Evolutionary conservation across 805 yeast genomes (phyloP), one percentile per base, ranked within the genome.

Genomic region (Lipomyces spencermartinsiae): DNA sequence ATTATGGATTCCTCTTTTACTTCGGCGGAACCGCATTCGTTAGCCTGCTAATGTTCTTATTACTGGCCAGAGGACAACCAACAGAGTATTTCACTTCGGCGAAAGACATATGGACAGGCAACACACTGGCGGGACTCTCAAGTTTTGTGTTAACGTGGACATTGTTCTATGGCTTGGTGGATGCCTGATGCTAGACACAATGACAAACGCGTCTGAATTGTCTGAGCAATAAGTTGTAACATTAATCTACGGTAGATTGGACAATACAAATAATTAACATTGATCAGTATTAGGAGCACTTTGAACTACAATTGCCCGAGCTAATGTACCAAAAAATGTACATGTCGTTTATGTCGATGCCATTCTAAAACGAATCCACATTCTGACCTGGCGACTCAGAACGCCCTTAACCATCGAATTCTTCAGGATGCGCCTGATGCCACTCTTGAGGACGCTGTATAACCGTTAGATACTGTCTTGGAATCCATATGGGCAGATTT

Each of bases 111-210:
- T 78, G 83, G 66, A 63, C 84, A 8, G 83, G 80, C 37, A 82
- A 84, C 56, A 70, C 85, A 14, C 79, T 84, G 16, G 76, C 86
- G 57, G 86, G 85, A 51, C 68, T 86, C 37, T 82, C 87, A 12
- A 84, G 87, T 56, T 86, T 79, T 71, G 79, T 84, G 8, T 83
- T 86, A 83, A 82, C 86, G 73, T 86, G 90, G 90, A 85, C 89
- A 60, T 77, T 86, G 67, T 78, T 85, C 51, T 70, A 70, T 39
- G 71, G 73, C 2, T 43, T 70, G 55, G 70, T 70, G 22, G 66
- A 68, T 58, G 73, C 71, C 43, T 68, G 37, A 59, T 10, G 60
- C 4, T 10, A 4, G 31, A 22, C 4, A 53, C 54, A 8, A 5
- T 49, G 5, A 22, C 12, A 16, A 16, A 39, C 16, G 49, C 3